Base-by-base conservation (phyloP, 768 basidiomycete species). In the Boletus tomentosulus region DNA sequence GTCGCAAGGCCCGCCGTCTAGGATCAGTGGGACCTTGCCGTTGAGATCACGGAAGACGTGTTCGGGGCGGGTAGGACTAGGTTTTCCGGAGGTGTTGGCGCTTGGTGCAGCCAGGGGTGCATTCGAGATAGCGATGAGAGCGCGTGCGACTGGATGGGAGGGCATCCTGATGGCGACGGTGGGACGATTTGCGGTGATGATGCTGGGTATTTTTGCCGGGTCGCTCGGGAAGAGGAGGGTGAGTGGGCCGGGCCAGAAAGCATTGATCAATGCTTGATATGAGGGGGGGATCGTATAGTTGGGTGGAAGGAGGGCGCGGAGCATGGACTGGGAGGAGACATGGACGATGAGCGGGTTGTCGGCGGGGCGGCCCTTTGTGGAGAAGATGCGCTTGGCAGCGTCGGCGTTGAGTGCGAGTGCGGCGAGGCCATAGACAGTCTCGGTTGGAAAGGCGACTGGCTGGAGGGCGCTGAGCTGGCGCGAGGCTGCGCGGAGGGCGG, bases 311-410 rank as follows among this genome's bases (percentile, higher is more conserved):
- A 97, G 77, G 6, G 81, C 73, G 12, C 71, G 70, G 15, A 99
- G 83, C 97, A 98, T 98, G 37, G 76, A 62, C 22, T 78, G 71
- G 0, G 92, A 94, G 8, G 92, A 92, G 55, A 99, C 84, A 71
- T 99, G 97, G 25, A 98, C 89, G 76, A 99, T 99, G 50, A 99
- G 79, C 2, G 97, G 97, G 70, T 99, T 99, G 71, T 99, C 97
- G 4, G 88, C 74, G 7, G 97, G 97, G 50, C 97, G 81, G 37
- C 93, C 91, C 65, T 99, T 99, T 48, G 87, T 87, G 16, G 79
- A 69, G 71, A 93, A 99, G 62, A 99, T 94, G 61, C 78, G 79
- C 3, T 78, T 65, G 6, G 83, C 80, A 3, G 95, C 92, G 15
- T 71, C 58, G 8, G 79, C 58, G 61, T 83, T 74, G 43, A 92